A percentile compares a stretch with the other conserved stretches of the same genome.
Conservation (phyloP, 2,329 filamentous ascomycete genomes). For the Venturia nashicola region DNA sequence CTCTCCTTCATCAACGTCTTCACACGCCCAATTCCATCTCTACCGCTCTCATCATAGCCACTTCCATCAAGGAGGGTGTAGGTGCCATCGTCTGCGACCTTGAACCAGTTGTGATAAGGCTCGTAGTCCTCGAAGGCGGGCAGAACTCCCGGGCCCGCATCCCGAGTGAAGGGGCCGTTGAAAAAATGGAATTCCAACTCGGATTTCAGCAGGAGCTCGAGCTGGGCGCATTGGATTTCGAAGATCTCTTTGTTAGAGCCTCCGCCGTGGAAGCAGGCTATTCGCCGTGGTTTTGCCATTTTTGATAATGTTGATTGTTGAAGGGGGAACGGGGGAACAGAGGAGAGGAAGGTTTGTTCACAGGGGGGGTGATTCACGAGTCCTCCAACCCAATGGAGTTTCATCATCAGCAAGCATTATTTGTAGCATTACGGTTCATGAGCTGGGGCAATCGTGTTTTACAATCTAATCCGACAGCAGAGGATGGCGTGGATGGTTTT, state of each 20-base stretch:
- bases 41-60: slow-evolving; percentile 6
- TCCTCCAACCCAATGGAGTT: too few relatives aligned
- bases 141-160: slow-evolving; percentile 9
- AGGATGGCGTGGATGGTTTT: too few relatives aligned
- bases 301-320: background rate
- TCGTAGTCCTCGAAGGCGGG: slow-evolving; percentile 9
- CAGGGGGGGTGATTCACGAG: too few relatives aligned
- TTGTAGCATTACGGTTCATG: too few relatives aligned
- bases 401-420: too few relatives aligned
- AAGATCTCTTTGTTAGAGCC: slow-evolving; percentile 3
- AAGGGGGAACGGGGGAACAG: background rate
- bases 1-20: slow-evolving; percentile 4
- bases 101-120: slow-evolving; percentile 8
- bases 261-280: slow-evolving; percentile 9
- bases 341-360: background rate
- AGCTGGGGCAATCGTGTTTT: too few relatives aligned
- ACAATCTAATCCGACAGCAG: too few relatives aligned
- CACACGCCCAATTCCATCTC: slow-evolving; percentile 7
- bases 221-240: background rate
- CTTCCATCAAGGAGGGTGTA: slow-evolving; percentile 1
- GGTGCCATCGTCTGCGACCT: background rate
- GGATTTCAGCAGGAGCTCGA: background rate
- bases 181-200: slow-evolving; percentile 6
- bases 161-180: slow-evolving; percentile 4
- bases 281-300: background rate